Conservation (phyloP, 495 filamentous ascomycete species). For the Cenococcum geophilum region DNA sequence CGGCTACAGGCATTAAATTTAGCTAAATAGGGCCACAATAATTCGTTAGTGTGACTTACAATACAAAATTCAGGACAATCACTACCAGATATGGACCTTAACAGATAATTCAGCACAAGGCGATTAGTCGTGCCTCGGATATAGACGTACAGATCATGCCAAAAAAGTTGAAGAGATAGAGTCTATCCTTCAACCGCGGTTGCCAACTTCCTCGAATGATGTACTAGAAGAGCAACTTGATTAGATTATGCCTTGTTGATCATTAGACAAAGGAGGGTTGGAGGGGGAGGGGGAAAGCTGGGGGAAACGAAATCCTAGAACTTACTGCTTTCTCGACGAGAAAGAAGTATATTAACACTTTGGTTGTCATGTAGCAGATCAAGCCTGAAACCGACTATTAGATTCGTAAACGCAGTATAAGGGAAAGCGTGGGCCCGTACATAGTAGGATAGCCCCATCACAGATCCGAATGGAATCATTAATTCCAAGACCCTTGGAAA, state of each 20-base stretch:
- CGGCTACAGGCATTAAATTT: conserved; percentile 34
- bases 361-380: conserved; percentile 49
- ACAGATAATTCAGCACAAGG: conserved; percentile 1
- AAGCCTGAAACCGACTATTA: conserved; percentile 13
- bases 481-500: conserved; percentile 47
- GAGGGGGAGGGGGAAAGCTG: no score
- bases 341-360: conserved; percentile 51
- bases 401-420: background rate
- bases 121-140: background rate
- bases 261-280: no score
- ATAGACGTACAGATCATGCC: conserved; percentile 45
- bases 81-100: conserved; percentile 45
- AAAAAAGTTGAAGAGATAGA: conserved; percentile 50
- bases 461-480: conserved; percentile 42
- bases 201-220: conserved; percentile 43
- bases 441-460: conserved; percentile 46
- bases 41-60: conserved; percentile 37
- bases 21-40: background rate
- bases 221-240: conserved; percentile 35
- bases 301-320: background rate
- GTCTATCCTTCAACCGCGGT: conserved; percentile 43
- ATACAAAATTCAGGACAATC: conserved; percentile 46
- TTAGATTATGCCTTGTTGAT: no score
- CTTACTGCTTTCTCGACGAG: conserved; percentile 50
- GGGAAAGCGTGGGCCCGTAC: conserved; percentile 28